Conservation (phyloP, 1,284 basidiomycete genomes). For the Chondrostereum purpureum region DNA sequence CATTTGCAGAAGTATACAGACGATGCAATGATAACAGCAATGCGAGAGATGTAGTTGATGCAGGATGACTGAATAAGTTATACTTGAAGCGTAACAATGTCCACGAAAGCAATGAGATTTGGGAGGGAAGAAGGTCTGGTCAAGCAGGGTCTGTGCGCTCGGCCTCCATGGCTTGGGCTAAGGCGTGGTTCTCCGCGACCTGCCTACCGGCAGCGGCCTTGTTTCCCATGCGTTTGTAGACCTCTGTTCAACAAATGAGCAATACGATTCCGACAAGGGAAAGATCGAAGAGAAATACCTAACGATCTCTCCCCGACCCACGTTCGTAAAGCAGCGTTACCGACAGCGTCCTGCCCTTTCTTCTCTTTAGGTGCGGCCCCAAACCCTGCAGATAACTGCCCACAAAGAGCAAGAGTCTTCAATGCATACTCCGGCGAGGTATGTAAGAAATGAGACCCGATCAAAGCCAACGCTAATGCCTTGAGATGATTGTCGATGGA, state of each 20-base stretch:
- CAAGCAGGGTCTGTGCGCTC: too few species aligned
- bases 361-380: constrained; percentile 39
- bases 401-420: constrained; percentile 55
- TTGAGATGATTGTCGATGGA: constrained; percentile 67
- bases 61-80: neutral
- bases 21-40: neutral
- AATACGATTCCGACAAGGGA: neutral
- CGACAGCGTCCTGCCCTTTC: constrained; percentile 25
- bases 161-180: neutral
- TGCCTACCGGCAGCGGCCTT: neutral
- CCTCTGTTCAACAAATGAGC: neutral
- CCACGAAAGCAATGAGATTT: neutral
- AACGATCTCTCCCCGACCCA: constrained; percentile 68
- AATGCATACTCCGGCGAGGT: constrained; percentile 63
- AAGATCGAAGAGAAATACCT: constrained; percentile 31
- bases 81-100: neutral
- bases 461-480: constrained; percentile 57
- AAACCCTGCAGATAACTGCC: constrained; percentile 62
- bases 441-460: constrained; percentile 62
- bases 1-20: too few species aligned
- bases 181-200: neutral
- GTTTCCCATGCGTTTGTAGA: neutral
- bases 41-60: neutral
- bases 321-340: constrained; percentile 57
- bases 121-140: neutral